phyloP scores from a whole-genome alignment of 257 asterid species.

The Apocynum venetum region DNA sequence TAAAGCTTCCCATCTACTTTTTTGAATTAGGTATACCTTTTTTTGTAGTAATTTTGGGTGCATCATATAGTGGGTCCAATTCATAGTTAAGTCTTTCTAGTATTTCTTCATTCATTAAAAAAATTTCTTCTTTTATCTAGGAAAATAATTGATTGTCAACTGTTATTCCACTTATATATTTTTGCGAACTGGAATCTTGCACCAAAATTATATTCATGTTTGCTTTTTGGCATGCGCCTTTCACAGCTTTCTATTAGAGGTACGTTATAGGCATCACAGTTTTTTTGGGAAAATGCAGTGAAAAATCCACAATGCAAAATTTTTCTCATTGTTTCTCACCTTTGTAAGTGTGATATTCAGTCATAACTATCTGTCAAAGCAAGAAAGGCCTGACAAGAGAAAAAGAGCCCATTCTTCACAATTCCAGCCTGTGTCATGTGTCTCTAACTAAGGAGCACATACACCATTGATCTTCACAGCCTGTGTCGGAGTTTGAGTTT shows the following conservation, averaged over 20 bases:
- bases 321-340: too few species aligned
- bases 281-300: too few species aligned
- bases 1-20: neutral
- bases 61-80: neutral
- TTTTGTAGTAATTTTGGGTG: neutral
- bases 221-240: too few species aligned
- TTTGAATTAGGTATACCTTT: neutral
- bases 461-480: neutral
- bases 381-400: neutral
- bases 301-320: too few species aligned
- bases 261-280: too few species aligned
- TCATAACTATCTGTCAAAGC: neutral
- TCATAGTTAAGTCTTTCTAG: neutral
- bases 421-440: too few species aligned
- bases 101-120: neutral
- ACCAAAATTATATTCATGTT: neutral
- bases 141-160: neutral
- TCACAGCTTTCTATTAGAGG: too few species aligned
- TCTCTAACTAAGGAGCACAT: neutral
- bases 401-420: too few species aligned
- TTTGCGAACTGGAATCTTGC: neutral
- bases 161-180: neutral
- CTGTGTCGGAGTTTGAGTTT: neutral
- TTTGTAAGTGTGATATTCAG: too few species aligned
- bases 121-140: too few species aligned